Base-by-base conservation (phyloP, 441 rosid species). In the Gossypium schwendimanii region DNA sequence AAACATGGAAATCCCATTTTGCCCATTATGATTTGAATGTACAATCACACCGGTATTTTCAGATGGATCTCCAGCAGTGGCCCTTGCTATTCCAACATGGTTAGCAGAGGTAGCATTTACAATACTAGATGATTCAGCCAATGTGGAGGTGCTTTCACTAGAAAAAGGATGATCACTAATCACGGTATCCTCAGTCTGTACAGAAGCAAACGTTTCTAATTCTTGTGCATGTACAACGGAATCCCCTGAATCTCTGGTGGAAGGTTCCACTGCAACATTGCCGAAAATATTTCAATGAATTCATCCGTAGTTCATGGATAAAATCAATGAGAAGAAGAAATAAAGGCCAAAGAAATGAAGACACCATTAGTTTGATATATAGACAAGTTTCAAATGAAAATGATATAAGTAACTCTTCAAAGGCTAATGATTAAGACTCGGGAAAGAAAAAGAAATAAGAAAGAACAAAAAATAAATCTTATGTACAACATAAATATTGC, bases 1-100 rank as follows among this genome's bases (percentile, higher is more conserved):
- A 67, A 94, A 92, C 55, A 92, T 57, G 1, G 97, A 88, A 66
- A 86, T 77, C 66, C 97, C 98, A 55, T 72, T 84, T 44, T 75
- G 75, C 59, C 79, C 81, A n/a, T 65, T 50, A 20, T 53, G 50
- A 85, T 77, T 84, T 24, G 91, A 85, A 75, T 79, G 72, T 64
- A 86, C 87, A 49, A 85, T 77, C 3, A 86, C 82, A 74, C 59
- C 76, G 17, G 85, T 20, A 77, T 62, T 74, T 71, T 80, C 84
- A 2, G 90, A 72, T 61, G 66, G 78, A 79, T 72, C 73, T 73
- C 79, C 82, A 1, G 78, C 71, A 77, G 86, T 78, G 65, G 77
- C 74, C 75, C 74, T 73, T 63, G 84, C 76, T 47, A 79, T 73
- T 45, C 76, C 89, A 73, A 71, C 76, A 62, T 60, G 70, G 39